Conservation (phyloP, 75 land plant genomes). For the Selaginella moellendorffii region DNA sequence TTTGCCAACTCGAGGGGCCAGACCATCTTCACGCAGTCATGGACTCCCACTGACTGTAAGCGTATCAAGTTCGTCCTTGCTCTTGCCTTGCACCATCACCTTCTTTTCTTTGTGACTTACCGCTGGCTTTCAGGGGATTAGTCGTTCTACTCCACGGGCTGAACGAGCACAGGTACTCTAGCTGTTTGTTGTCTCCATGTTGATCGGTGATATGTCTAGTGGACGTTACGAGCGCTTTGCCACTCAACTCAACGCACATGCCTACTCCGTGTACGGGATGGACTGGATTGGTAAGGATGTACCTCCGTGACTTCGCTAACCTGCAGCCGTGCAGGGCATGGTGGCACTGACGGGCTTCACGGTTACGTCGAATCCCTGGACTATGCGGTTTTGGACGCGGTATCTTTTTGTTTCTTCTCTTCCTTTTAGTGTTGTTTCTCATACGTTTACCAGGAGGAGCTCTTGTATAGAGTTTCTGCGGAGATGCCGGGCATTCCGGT, state of each 20-base stretch:
- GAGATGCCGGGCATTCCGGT: constrained; percentile 69
- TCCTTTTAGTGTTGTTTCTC: no score
- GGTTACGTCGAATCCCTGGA: constrained; percentile 96
- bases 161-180: constrained; percentile 84
- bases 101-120: no score
- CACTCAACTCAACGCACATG: constrained; percentile 45
- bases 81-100: not conserved
- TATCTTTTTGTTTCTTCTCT: constrained; percentile 10
- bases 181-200: not conserved
- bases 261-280: constrained; percentile 91
- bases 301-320: no score
- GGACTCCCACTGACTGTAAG: constrained; percentile 40
- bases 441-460: not conserved
- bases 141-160: constrained; percentile 75
- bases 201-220: constrained; percentile 25
- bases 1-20: constrained; percentile 46
- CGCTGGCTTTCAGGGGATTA: constrained; percentile 56
- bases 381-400: constrained; percentile 77
- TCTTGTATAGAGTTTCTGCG: constrained; percentile 19
- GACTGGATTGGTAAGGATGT: constrained; percentile 81
- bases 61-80: constrained; percentile 49
- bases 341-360: constrained; percentile 98
- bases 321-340: constrained; percentile 85
- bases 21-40: constrained; percentile 59
- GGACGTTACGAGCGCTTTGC: constrained; percentile 88